phyloP scores from a whole-genome alignment of 495 filamentous ascomycete genomes.

The Aspergillus heteromorphus region DNA sequence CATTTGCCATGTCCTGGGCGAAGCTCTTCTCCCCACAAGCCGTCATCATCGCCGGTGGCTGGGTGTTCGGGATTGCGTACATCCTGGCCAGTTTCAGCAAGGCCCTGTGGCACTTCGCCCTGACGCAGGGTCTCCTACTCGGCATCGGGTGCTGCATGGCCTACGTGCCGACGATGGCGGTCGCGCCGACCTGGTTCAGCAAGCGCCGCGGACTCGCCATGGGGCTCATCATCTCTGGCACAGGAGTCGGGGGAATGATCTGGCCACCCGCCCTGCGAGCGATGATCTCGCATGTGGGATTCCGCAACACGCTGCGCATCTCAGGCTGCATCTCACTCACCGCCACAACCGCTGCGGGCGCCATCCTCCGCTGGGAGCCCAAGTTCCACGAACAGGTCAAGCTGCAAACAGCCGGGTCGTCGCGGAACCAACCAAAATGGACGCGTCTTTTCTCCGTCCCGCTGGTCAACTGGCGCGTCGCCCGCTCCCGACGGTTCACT shows the following conservation, averaged over 20 bases:
- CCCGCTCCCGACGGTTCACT: conserved; percentile 32
- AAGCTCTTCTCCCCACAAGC: conserved; percentile 35
- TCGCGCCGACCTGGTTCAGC: conserved; percentile 51
- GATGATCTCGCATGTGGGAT: conserved; percentile 45
- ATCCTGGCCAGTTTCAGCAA: conserved; percentile 54
- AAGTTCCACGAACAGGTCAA: conserved; percentile 32
- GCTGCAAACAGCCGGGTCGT: conserved; percentile 21
- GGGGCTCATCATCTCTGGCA: conserved; percentile 49
- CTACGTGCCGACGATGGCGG: conserved; percentile 48
- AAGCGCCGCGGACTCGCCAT: conserved; percentile 49
- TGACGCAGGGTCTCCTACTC: conserved; percentile 53
- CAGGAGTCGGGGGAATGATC: conserved; percentile 50
- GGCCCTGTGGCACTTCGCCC: conserved; percentile 54
- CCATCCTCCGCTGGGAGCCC: conserved; percentile 37
- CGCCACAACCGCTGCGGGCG: conserved; percentile 42
- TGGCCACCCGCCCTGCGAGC: conserved; percentile 43
- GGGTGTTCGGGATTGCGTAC: conserved; percentile 31
- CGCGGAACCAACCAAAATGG: conserved; percentile 13
- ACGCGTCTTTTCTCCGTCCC: conserved; percentile 18
- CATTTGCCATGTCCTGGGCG: conserved; percentile 33
- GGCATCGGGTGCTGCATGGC: conserved; percentile 46
- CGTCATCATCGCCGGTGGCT: conserved; percentile 29
- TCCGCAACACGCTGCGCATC: conserved; percentile 48
- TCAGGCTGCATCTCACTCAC: conserved; percentile 41
- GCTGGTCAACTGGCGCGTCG: conserved; percentile 33